phyloP scores from a whole-genome alignment of 345 rosid species.

The Hibiscus syriacus region DNA sequence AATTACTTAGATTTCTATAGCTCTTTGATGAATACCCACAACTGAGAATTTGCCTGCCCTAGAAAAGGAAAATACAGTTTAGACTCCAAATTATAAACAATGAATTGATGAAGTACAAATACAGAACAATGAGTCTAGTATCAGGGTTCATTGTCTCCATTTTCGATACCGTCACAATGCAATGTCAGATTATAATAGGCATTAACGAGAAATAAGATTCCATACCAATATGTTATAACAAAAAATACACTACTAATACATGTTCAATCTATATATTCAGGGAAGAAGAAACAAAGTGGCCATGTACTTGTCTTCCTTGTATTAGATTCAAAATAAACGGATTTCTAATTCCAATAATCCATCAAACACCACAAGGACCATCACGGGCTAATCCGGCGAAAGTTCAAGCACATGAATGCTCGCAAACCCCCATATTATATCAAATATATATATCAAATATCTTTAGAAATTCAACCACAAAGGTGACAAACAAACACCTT shows the following conservation, averaged over 20 bases:
- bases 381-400: not conserved
- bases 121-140: not conserved
- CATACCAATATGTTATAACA: too few species aligned
- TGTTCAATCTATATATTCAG: not conserved
- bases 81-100: not conserved
- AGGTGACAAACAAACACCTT: not conserved
- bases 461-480: not conserved
- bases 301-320: not conserved
- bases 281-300: not conserved
- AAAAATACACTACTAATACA: not conserved
- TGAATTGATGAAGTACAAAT: not conserved
- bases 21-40: slow-evolving; percentile 8
- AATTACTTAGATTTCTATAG: slow-evolving; percentile 8
- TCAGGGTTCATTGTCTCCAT: not conserved
- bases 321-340: not conserved
- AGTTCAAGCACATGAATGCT: not conserved
- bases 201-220: not conserved
- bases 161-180: not conserved
- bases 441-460: too few species aligned
- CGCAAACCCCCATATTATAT: not conserved
- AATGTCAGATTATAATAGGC: not conserved
- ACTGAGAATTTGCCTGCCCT: slow-evolving; percentile 25
- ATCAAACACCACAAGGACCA: not conserved
- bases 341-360: not conserved
- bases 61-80: not conserved